These are phyloP conservation scores for Leccinum subrobustum DNA, from an alignment of 1,284 basidiomycete genomes.

Conservation along the genomic window DNA sequence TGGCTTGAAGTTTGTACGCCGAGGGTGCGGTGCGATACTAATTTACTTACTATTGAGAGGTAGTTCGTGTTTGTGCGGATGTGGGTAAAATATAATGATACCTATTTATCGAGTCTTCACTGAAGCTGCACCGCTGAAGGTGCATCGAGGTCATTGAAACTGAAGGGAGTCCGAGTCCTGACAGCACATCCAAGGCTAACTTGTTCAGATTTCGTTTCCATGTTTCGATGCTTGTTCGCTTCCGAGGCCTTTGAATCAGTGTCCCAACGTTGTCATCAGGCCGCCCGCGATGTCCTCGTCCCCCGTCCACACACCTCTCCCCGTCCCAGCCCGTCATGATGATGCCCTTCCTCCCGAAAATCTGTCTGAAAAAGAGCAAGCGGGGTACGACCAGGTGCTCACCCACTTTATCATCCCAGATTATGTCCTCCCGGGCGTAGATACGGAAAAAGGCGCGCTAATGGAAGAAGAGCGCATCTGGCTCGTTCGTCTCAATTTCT, in stretches of 20 bases:
- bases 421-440: conserved; percentile 51
- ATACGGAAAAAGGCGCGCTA: conserved; percentile 45
- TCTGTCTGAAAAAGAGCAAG: not conserved
- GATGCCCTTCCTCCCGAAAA: not conserved
- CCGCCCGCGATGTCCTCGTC: not conserved
- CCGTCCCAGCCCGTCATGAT: not conserved
- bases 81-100: too few relatives aligned
- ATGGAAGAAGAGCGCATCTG: conserved; percentile 72
- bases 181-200: too few relatives aligned
- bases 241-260: not conserved
- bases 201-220: too few relatives aligned
- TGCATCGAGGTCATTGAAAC: too few relatives aligned
- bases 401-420: conserved; percentile 53
- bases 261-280: not conserved
- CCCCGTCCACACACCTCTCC: not conserved
- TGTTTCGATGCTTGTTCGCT: not conserved
- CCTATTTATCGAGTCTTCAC: too few relatives aligned
- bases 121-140: too few relatives aligned
- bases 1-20: too few relatives aligned
- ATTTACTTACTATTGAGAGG: too few relatives aligned
- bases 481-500: conserved; percentile 46
- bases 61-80: too few relatives aligned
- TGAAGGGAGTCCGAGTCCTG: too few relatives aligned
- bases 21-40: too few relatives aligned
- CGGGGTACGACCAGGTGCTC: conserved; percentile 53